Percentiles rank a stretch among this genome's conserved stretches.
Evolutionary conservation across 257 asterid species (phyloP).

Genomic region (Primulina tabacum): DNA sequence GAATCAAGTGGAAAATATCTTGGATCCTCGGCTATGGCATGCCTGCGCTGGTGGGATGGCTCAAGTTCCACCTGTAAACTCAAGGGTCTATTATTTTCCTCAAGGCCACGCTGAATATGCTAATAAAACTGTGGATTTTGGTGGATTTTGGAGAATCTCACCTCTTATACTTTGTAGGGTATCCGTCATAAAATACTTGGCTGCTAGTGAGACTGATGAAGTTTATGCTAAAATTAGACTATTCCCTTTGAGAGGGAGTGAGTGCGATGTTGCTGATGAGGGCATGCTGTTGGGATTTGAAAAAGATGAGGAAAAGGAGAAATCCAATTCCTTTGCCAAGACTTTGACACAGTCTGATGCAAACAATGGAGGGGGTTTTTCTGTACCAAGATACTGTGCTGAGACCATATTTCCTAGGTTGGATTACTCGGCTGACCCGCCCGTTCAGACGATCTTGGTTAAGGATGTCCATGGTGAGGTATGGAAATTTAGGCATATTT

Average conservation of each 20-base stretch:
- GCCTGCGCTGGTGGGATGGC: constrained; percentile 95
- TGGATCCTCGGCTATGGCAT: constrained; percentile 82
- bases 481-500: constrained; percentile 79
- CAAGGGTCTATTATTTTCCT: constrained; percentile 65
- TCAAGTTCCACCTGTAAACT: constrained; percentile 52
- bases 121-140: constrained; percentile 43
- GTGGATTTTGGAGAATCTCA: constrained; percentile 43
- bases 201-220: constrained; percentile 70
- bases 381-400: constrained; percentile 80
- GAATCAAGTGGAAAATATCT: constrained; percentile 47
- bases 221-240: constrained; percentile 61
- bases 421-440: constrained; percentile 80
- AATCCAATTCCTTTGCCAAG: constrained; percentile 64
- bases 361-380: constrained; percentile 80
- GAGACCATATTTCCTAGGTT: constrained; percentile 76
- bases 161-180: constrained; percentile 50
- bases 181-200: constrained; percentile 51
- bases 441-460: constrained; percentile 68
- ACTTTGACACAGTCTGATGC: constrained; percentile 84
- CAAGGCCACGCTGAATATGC: constrained; percentile 82
- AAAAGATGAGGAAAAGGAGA: constrained; percentile 47
- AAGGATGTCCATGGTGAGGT: constrained; percentile 67
- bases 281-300: constrained; percentile 37
- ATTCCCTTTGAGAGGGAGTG: constrained; percentile 41
- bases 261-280: constrained; percentile 31